Base-by-base conservation (phyloP, 2,329 filamentous ascomycete genomes). In the Apiospora phragmitis region DNA sequence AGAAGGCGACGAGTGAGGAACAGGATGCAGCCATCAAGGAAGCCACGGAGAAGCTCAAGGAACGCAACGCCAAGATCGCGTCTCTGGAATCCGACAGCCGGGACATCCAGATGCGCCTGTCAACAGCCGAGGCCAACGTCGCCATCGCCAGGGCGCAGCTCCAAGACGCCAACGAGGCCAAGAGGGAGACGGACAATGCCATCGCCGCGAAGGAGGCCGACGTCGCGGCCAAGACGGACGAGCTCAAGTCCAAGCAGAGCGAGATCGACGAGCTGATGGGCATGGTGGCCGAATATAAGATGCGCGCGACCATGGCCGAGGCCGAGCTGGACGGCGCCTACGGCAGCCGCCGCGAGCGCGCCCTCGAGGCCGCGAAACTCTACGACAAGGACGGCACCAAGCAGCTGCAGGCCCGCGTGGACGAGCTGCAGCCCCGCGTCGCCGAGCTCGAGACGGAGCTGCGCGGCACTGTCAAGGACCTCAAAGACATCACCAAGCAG, bases 361-460 rank as follows among this genome's bases (percentile, higher is more conserved):
- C 88, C 26, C 86, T 86, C 16, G 88, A 90, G 73, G 85, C 86
- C 26, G 88, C 88, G 1, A 86, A 86, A 65, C 81, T 83, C 65
- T 78, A 86, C 74, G 87, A 88, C 79, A 84, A 80, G 70, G 82
- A 81, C n/a, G 84, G 77, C 68, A 75, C 75, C 32, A 69, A 70
- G 38, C 78, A 75, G 73, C 68, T 78, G 70, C 75, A 77, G 69
- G 71, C 70, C 45, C 84, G 88, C 74, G 81, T 89, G 32, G 83
- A 84, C 51, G 81, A 81, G 71, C 82, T 91, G 70, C 88, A 92
- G 78, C 77, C 79, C 29, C 84, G 89, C 74, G 81, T 89, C 29
- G 83, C 85, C 65, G 82, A 81, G 72, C 82, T 91, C 70, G 89
- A 92, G 78, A 94, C 92, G 77, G 91, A 94, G 76, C 84, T 97